phyloP scores from a whole-genome alignment of 768 basidiomycete species.

The Cystofilobasidium bisporidii region DNA sequence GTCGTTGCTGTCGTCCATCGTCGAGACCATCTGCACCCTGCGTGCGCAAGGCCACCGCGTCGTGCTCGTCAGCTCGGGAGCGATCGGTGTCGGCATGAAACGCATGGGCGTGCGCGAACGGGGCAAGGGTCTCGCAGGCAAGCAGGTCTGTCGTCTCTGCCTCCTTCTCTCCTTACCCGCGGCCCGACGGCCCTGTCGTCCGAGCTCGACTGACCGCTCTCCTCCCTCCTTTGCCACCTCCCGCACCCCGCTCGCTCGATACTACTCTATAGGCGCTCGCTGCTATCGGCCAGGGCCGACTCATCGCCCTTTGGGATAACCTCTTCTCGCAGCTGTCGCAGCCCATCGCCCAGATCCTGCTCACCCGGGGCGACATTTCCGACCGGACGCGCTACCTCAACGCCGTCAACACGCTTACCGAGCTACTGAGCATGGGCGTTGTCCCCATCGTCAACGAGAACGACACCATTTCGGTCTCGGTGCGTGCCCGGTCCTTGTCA shows the following conservation, averaged over 20 bases:
- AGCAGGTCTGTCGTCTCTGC: conserved; percentile 57
- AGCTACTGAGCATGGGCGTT: conserved; percentile 83
- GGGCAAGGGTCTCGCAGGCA: conserved; percentile 77
- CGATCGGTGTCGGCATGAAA: conserved; percentile 90
- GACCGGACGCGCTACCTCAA: conserved; percentile 93
- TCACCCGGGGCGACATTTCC: conserved; percentile 92
- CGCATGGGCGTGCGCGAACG: conserved; percentile 72
- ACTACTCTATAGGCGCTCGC: conserved; percentile 62
- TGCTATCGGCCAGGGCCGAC: conserved; percentile 89
- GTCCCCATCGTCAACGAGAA: conserved; percentile 99
- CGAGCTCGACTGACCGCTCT: conserved; percentile 11
- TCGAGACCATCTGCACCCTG: conserved; percentile 77
- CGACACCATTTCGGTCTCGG: conserved; percentile 94
- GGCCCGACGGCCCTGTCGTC: background rate
- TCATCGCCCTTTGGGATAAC: conserved; percentile 96
- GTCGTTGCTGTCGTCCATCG: conserved; percentile 79
- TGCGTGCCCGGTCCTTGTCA: conserved; percentile 49
- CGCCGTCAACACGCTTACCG: conserved; percentile 88
- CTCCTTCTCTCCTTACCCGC: background rate
- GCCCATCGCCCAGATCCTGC: conserved; percentile 86
- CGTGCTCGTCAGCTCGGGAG: conserved; percentile 89
- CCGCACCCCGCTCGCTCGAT: too few species aligned
- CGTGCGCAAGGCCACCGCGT: conserved; percentile 78
- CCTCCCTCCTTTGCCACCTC: conserved; percentile 9
- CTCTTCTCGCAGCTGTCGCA: conserved; percentile 87